These are phyloP conservation scores for Phellinidium pouzarii DNA, from an alignment of 1,284 basidiomycete genomes.

Conservation along the genomic window DNA sequence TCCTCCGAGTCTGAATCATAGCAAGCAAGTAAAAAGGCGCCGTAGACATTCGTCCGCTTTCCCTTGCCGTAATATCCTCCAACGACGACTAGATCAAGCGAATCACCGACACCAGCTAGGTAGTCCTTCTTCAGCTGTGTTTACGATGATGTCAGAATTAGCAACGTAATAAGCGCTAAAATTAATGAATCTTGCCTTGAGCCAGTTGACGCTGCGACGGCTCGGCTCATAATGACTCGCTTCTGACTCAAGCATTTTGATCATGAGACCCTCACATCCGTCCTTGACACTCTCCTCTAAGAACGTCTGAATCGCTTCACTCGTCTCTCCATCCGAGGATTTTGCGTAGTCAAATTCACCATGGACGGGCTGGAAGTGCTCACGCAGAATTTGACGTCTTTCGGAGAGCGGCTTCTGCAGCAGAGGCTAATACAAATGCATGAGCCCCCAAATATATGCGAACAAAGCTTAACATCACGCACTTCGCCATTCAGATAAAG, in stretches of 20 bases:
- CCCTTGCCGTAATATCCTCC: conserved; percentile 97
- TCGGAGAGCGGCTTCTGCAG: conserved; percentile 63
- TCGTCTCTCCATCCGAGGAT: conserved; percentile 82
- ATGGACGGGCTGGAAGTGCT: conserved; percentile 78
- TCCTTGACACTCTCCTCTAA: conserved; percentile 96
- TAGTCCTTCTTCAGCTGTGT: conserved; percentile 93
- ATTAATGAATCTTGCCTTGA: conserved; percentile 61
- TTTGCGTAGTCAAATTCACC: conserved; percentile 94
- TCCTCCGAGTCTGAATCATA: conserved; percentile 89
- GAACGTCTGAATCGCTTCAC: conserved; percentile 93
- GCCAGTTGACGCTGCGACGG: conserved; percentile 92
- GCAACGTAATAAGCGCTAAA: neutral
- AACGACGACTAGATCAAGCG: conserved; percentile 93
- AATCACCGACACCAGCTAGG: conserved; percentile 94
- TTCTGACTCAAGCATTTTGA: conserved; percentile 93
- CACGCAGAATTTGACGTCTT: conserved; percentile 68
- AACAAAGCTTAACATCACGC: conserved; percentile 24
- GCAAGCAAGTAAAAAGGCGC: conserved; percentile 92
- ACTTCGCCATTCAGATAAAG: conserved; percentile 93
- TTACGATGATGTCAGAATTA: neutral
- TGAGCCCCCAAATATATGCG: conserved; percentile 5
- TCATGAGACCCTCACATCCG: conserved; percentile 98
- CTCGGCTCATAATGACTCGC: conserved; percentile 95
- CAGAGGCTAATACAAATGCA: conserved; percentile 42
- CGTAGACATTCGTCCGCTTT: conserved; percentile 94